Base-by-base conservation (phyloP, 371 early-diverging fungal species). In the Rhizopus arrhizus region DNA sequence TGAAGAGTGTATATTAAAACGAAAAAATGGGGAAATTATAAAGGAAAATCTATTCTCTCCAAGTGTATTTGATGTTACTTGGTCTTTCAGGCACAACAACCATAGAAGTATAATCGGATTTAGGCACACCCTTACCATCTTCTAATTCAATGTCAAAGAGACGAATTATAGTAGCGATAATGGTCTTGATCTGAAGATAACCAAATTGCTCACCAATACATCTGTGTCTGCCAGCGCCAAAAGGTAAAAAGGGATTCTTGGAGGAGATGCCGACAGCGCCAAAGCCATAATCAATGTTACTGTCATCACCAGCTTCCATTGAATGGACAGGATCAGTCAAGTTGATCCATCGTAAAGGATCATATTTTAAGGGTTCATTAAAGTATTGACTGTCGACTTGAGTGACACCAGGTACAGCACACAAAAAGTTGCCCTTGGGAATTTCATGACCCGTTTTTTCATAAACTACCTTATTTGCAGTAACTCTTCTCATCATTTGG, bases 201-300 rank as follows among this genome's bases (percentile, higher is more conserved):
- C 96, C 97, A 81, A 98, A 98, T 58, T 89, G 83, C 69, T 98
- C 97, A 60, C 98, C 98, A 74, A 98, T 98, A 84, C 98, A 98
- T 62, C 98, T 87, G 84, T 98, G 98, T 66, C 98, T 93, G 50
- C 88, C 98, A 36, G 97, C 98, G 66, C 98, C 98, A 77, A 98
- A 98, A 29, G 98, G 97, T 70, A 98, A 82, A 75, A 89, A 96
- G 50, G 94, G 90, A 58, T 87, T 88, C 62, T 87, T 80, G 46
- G 81, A 80, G 41, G 88, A 85, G 22, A 86, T 82, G 58, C 86
- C 87, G 65, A 94, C 79, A 77, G 87, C 81, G 78, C 95, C 94
- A 81, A 91, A 89, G 61, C 95, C 88, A 77, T 91, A 88, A 66
- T 94, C 95, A 22, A 88, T 77, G 59, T 86, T 85, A 68, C 89